Evolutionary conservation across 164 flowering plant species (phyloP), one percentile per base, ranked within the genome.

Genomic region (Vitis riparia): DNA sequence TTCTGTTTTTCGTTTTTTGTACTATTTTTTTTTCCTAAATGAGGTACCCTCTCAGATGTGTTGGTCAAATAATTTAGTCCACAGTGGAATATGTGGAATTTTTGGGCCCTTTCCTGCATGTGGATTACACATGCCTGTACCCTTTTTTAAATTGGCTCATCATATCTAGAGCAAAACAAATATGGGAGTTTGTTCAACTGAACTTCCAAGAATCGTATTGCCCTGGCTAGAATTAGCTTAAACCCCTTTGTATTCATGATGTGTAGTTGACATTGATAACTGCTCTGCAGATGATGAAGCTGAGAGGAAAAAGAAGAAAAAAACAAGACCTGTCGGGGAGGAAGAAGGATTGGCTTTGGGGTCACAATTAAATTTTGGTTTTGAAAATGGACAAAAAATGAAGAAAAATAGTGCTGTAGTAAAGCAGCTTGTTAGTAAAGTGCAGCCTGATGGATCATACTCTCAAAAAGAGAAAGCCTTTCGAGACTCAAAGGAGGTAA

Each of bases 281-380:
- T 66, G 17, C 67, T 71, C 9, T 75, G 74, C 82, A 93, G 99
- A 89, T 82, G 93, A 88, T 65, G 93, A 85, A 71, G 75, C 81
- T 65, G 91, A 86, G 59, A 69, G 83, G 71, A 88, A 78, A 75
- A 92, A 87, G 82, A 94, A 94, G 79, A 90, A 88, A 73, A 87
- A 81, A 78, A 47, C 71, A 5, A 81, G 68, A 72, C 59, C 76
- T 56, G 50, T 71, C 15, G 79, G 68, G 32, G 77, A 74, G 60
- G 85, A 82, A 60, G 69, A 32, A 63, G 79, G 73, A 55, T 58
- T 73, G 5, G 55, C 75, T 37, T 61, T 69, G 51, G 78, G 77
- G 30, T 63, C 79, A 11, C 84, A 70, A 65, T 51, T 76, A 23
- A 82, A 73, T 66, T 79, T 81, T 69, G 73, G 71, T 68, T 62